Evolutionary conservation across 2,329 filamentous ascomycete species (phyloP), one percentile per base, ranked within the genome.

Genomic region (Fusarium hainanense): DNA sequence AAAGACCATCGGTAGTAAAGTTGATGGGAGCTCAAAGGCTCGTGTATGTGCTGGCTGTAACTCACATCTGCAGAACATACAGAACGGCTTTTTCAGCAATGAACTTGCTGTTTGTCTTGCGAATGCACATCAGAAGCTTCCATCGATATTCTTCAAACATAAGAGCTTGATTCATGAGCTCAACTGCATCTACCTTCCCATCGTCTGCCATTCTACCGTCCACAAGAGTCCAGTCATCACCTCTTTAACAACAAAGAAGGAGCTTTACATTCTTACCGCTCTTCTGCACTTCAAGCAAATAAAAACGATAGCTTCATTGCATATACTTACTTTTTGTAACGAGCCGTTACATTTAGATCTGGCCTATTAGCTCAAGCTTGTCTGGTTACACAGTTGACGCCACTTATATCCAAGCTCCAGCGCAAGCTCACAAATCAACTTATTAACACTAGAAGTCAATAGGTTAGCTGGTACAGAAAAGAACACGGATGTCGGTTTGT

Each of bases 91-190:
- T 11, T n/a, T 6, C 18, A 37, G 34, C 34, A 7, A 37, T 3
- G 0, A 7, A 37, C 2, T 7, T 37, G 6, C 9, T 37, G 4
- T n/a, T 4, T 11, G 3, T 37, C 6, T 18, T 37, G 3, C 0
- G 34, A n/a, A 6, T 0, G 4, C 4, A 37, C 1, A 12, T 3
- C 6, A 37, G 34, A 37, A n/a, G 34, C 34, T 37, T 2, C 18
- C 7, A 12, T 37, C 34, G 0, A 37, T 12, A 0, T 12, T 12
- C 2, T 4, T 37, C 11, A 4, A 37, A 37, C 10, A 37, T 12
- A 7, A 7, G 34, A 37, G 3, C 18, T 37, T 37, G 3, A n/a
- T 12, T 6, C 6, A n/a, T 37, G 10, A n/a, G 34, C 10, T 37
- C 34, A n/a, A 4, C 18, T n/a, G 34, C 7, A 7, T n/a, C 34